A percentile compares a stretch with the other conserved stretches of the same genome.
Conservation (phyloP, 208 protist species). For the Trypanosoma congolense region DNA sequence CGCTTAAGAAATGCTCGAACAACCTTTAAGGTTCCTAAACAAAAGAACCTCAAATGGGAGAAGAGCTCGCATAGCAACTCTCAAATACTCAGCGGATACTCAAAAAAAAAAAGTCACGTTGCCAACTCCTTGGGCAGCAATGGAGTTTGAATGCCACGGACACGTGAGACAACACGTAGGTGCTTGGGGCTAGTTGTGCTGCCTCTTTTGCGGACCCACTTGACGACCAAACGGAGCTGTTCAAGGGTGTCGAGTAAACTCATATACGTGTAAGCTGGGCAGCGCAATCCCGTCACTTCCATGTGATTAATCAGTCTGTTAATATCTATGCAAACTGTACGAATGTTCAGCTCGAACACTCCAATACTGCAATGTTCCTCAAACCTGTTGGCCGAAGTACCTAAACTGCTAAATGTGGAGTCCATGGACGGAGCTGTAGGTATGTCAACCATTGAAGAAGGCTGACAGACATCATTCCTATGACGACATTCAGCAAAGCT, state of each 20-base stretch:
- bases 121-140: conserved; percentile 15
- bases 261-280: conserved; percentile 14
- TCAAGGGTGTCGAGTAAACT: conserved; percentile 14
- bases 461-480: conserved; percentile 7
- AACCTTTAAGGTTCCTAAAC: background rate
- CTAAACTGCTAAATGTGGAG: conserved; percentile 21
- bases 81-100: background rate
- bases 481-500: conserved; percentile 7
- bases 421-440: conserved; percentile 17
- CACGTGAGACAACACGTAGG: background rate
- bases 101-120: too few species aligned
- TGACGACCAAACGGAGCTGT: conserved; percentile 15
- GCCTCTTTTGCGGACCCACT: background rate
- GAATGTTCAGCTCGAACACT: conserved; percentile 13
- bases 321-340: conserved; percentile 21
- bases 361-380: conserved; percentile 11
- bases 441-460: conserved; percentile 23
- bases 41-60: background rate
- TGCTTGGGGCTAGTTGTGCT: background rate
- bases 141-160: conserved; percentile 21
- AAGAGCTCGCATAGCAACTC: background rate
- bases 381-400: conserved; percentile 10
- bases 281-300: conserved; percentile 9
- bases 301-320: conserved; percentile 25
- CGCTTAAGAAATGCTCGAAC: too few species aligned